phyloP scores from a whole-genome alignment of 768 basidiomycete genomes.

The Mycena olivaceomarginata region DNA sequence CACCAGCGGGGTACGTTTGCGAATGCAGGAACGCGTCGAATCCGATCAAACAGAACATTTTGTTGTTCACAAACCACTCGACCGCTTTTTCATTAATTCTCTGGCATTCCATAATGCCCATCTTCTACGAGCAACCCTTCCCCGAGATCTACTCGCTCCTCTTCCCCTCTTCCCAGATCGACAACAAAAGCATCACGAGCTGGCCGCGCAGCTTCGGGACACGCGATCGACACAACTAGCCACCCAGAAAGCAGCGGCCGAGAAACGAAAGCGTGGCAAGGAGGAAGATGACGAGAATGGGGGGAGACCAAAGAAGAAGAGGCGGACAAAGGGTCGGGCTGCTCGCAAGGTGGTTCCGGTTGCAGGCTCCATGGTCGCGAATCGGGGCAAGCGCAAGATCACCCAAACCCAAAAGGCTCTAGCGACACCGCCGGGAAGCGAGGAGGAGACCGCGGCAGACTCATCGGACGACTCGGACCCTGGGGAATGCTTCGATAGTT shows the following conservation, averaged over 20 bases:
- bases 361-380: background rate
- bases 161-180: constrained; percentile 18
- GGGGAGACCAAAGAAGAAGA: background rate
- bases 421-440: background rate
- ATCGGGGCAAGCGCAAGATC: background rate
- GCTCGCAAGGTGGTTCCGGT: background rate
- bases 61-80: constrained; percentile 36
- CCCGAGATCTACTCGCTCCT: constrained; percentile 7
- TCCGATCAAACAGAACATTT: constrained; percentile 17
- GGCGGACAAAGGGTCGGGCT: background rate
- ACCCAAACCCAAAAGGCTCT: background rate
- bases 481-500: too few species aligned
- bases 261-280: background rate
- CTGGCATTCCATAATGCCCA: constrained; percentile 34
- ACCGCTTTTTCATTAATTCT: constrained; percentile 47
- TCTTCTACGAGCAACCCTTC: constrained; percentile 21
- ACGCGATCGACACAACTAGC: background rate
- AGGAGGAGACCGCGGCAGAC: background rate
- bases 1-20: constrained; percentile 8
- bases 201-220: background rate
- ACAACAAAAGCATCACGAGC: background rate
- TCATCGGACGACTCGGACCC: background rate
- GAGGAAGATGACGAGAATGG: background rate
- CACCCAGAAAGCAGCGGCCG: background rate
- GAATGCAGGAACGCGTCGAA: constrained; percentile 43